phyloP scores from a whole-genome alignment of 176 grass and related monocot genomes.

The Phoenix dactylifera region DNA sequence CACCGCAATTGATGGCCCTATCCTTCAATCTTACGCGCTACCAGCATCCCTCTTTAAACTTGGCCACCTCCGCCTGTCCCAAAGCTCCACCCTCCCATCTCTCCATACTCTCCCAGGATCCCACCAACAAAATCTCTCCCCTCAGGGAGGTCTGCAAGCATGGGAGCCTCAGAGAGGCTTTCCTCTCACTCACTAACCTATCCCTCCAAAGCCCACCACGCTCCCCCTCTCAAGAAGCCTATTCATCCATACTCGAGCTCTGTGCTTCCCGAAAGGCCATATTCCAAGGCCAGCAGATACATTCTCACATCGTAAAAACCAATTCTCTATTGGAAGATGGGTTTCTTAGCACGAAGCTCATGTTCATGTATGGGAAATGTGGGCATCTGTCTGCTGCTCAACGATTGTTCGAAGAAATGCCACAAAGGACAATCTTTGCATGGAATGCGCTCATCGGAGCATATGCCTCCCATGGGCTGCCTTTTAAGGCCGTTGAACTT shows the following conservation, averaged over 20 bases:
- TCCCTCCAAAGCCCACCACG: constrained; percentile 14
- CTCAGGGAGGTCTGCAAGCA: constrained; percentile 48
- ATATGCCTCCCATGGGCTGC: constrained; percentile 28
- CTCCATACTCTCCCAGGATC: background rate
- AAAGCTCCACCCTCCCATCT: background rate
- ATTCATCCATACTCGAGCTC: constrained; percentile 59
- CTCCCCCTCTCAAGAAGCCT: constrained; percentile 28
- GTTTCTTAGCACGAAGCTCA: constrained; percentile 68
- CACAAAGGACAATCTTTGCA: constrained; percentile 54
- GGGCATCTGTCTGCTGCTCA: constrained; percentile 36
- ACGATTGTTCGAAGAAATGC: constrained; percentile 66
- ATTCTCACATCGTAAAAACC: constrained; percentile 36
- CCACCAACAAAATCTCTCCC: constrained; percentile 1
- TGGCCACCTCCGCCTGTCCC: constrained; percentile 12
- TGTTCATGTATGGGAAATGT: constrained; percentile 85
- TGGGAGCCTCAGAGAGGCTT: constrained; percentile 46
- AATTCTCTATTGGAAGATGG: constrained; percentile 25
- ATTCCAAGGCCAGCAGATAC: constrained; percentile 50
- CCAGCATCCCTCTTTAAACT: constrained; percentile 5
- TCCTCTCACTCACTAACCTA: constrained; percentile 25
- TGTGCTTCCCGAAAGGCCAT: constrained; percentile 38
- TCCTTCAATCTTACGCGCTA: no score
- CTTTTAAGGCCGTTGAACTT: constrained; percentile 24
- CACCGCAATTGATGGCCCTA: no score
- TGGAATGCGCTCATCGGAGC: constrained; percentile 89